These are phyloP conservation scores for Marasmius sp. DNA, from an alignment of 1,284 basidiomycete species.

Conservation along the genomic window DNA sequence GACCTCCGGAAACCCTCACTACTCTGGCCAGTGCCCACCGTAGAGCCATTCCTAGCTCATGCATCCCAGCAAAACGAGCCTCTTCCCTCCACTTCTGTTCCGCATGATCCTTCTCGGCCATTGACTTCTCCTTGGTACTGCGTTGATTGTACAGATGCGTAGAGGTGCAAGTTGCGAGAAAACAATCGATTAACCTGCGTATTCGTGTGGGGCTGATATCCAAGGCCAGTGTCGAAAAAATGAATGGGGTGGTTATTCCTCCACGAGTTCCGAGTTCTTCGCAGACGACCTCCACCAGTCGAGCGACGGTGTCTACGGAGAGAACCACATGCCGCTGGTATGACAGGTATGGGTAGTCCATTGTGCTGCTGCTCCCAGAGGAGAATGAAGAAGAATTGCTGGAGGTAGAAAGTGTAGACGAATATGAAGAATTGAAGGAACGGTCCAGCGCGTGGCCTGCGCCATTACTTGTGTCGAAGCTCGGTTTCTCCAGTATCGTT, in stretches of 20 bases:
- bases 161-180: constrained; percentile 55
- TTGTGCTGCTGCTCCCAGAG: constrained; percentile 38
- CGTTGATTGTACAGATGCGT: background rate
- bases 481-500: background rate
- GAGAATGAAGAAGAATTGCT: constrained; percentile 46
- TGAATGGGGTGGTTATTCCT: constrained; percentile 83
- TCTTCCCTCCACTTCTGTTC: constrained; percentile 74
- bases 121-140: background rate
- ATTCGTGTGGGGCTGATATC: constrained; percentile 75
- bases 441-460: background rate
- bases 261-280: constrained; percentile 74
- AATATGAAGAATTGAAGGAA: constrained; percentile 6
- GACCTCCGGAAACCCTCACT: constrained; percentile 56
- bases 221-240: constrained; percentile 85
- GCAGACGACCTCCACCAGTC: constrained; percentile 69
- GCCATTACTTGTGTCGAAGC: background rate
- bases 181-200: constrained; percentile 72
- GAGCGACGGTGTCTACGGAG: constrained; percentile 70
- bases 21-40: constrained; percentile 83
- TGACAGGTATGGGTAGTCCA: constrained; percentile 72
- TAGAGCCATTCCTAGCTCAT: constrained; percentile 84
- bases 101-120: constrained; percentile 37
- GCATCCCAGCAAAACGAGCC: constrained; percentile 76
- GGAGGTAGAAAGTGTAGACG: constrained; percentile 6
- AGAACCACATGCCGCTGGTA: constrained; percentile 74